These are phyloP conservation scores for Pythium phragmiticola DNA, from an alignment of 352 stramenopile genomes.

Conservation along the genomic window DNA sequence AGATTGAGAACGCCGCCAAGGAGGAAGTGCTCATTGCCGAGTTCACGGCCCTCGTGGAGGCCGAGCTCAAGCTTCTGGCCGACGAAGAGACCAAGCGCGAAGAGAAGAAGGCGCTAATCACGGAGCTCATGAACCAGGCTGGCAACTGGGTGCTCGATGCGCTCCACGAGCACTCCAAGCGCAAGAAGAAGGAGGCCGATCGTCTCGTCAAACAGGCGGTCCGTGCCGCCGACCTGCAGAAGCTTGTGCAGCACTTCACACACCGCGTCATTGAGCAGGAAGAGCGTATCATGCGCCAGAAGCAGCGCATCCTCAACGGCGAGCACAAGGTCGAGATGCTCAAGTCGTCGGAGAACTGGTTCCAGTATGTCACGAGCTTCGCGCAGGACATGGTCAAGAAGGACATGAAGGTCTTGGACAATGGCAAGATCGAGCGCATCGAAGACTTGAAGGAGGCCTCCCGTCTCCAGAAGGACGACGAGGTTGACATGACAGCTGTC, in stretches of 20 bases:
- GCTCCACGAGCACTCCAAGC: slow-evolving; percentile 80
- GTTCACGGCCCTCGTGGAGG: slow-evolving; percentile 69
- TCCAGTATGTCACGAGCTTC: slow-evolving; percentile 84
- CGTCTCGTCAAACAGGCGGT: slow-evolving; percentile 83
- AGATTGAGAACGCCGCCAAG: slow-evolving; percentile 69
- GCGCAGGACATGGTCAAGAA: slow-evolving; percentile 77
- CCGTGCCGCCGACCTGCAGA: slow-evolving; percentile 80
- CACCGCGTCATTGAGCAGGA: slow-evolving; percentile 89
- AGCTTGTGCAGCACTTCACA: slow-evolving; percentile 88
- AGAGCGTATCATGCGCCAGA: slow-evolving; percentile 89
- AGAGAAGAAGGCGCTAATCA: slow-evolving; percentile 87
- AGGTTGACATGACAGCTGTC: slow-evolving; percentile 71
- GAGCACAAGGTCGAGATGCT: slow-evolving; percentile 91
- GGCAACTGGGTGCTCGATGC: slow-evolving; percentile 86
- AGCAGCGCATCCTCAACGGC: slow-evolving; percentile 87
- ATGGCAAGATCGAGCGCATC: slow-evolving; percentile 53
- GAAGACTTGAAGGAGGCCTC: slow-evolving; percentile 81
- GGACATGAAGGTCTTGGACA: slow-evolving; percentile 80
- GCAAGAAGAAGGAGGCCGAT: slow-evolving; percentile 87
- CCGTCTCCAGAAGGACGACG: slow-evolving; percentile 84
- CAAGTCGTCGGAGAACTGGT: slow-evolving; percentile 89
- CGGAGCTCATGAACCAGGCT: slow-evolving; percentile 83
- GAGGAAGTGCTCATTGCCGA: slow-evolving; percentile 76
- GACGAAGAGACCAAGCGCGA: slow-evolving; percentile 86
- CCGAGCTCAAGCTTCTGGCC: slow-evolving; percentile 69